Base-by-base conservation (phyloP, 768 basidiomycete genomes). In the Lactarius trivialis region DNA sequence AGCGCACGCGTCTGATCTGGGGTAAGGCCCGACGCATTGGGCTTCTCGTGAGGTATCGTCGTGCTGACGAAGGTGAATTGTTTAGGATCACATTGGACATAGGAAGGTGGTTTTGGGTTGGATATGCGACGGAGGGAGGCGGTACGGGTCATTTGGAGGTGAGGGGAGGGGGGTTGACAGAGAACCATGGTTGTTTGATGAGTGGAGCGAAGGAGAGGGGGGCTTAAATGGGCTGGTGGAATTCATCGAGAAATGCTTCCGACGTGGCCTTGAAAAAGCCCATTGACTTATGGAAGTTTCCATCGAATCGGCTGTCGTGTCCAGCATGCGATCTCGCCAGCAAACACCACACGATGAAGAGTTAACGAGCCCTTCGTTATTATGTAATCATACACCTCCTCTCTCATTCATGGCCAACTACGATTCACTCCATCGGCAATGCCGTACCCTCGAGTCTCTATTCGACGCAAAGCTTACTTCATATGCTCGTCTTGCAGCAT, bases 401-500 rank as follows among this genome's bases (percentile, higher is more conserved):
- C 30, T 32, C 50, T 51, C 50, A 51, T 19, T 8, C 50, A 92
- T 91, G 89, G 79, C 86, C 61, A 85, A 78, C 67, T 95, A 94
- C 77, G 96, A 98, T 68, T 83, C 88, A 59, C 80, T 98, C 34
- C 90, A 97, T 69, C 79, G 93, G 58, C 93, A 96, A 74, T 92
- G 92, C 75, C 81, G 95, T 69, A 94, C 94, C 5, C 84, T 98
- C 30, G 96, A 98, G 72, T 92, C 93, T 51, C 81, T 93, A 26
- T 89, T 98, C 65, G 93, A 97, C 71, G 77, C 89, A 34, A 96
- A 97, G 73, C 80, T 99, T 33, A 92, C 92, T 0, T 80, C 91
- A 11, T 98, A 98, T 74, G 85, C 92, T 21, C 90, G 92, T 68
- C 78, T 97, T 45, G 93, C 90, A 8, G 82, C 88, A 4, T 79